Conservation (phyloP, 805 yeast species). For the Wickerhamiella vanderwaltii region DNA sequence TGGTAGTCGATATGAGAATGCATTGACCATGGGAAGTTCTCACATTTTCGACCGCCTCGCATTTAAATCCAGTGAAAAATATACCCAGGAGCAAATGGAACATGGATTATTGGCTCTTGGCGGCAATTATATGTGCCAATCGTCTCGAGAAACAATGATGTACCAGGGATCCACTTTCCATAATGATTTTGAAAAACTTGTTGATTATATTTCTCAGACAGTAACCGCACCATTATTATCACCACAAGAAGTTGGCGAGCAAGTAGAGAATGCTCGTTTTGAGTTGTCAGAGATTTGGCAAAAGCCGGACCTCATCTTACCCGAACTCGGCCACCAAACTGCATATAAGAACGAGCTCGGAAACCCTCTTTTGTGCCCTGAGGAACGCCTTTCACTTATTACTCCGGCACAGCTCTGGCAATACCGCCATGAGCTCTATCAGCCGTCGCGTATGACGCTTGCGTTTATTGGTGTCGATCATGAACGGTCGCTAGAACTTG, state of each 20-base stretch:
- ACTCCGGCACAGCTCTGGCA: slow-evolving; percentile 40
- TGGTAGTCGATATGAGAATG: slow-evolving; percentile 74
- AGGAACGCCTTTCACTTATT: slow-evolving; percentile 48
- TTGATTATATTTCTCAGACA: slow-evolving; percentile 63
- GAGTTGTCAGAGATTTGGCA: slow-evolving; percentile 73
- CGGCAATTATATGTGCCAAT: slow-evolving; percentile 87
- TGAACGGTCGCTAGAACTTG: slow-evolving; percentile 51
- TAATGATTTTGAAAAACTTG: slow-evolving; percentile 68
- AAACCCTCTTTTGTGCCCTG: slow-evolving; percentile 71
- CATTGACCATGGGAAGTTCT: slow-evolving; percentile 53
- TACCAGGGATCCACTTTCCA: slow-evolving; percentile 94
- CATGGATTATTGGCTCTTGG: slow-evolving; percentile 68
- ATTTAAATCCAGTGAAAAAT: slow-evolving; percentile 31
- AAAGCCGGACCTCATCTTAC: slow-evolving; percentile 74
- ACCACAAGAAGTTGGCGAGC: slow-evolving; percentile 60
- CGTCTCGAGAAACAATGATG: slow-evolving; percentile 81
- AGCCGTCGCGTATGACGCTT: slow-evolving; percentile 71
- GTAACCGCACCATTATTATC: slow-evolving; percentile 57
- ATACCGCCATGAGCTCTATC: slow-evolving; percentile 55
- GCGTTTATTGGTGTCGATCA: slow-evolving; percentile 81
- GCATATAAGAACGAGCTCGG: slow-evolving; percentile 79
- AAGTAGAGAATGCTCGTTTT: slow-evolving; percentile 58
- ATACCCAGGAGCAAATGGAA: slow-evolving; percentile 55
- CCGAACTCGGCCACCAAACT: slow-evolving; percentile 78
- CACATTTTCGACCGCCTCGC: slow-evolving; percentile 82